phyloP scores from a whole-genome alignment of 495 filamentous ascomycete genomes.

The Neurospora sp. region DNA sequence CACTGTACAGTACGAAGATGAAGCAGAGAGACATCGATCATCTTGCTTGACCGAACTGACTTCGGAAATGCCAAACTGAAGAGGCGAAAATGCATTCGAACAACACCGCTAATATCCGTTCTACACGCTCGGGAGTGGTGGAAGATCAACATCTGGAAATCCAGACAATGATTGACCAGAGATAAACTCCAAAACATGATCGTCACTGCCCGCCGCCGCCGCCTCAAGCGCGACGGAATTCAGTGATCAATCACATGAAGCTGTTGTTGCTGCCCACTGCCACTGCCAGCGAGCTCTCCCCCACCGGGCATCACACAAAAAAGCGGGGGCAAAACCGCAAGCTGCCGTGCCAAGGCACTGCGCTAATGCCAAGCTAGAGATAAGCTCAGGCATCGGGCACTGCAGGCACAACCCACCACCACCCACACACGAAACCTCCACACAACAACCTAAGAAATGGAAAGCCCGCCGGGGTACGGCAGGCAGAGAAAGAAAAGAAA shows the following conservation, averaged over 20 bases:
- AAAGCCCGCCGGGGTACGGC: background rate
- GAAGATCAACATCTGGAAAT: background rate
- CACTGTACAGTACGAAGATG: background rate
- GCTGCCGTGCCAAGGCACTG: background rate
- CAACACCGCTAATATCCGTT: background rate
- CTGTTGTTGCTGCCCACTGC: background rate
- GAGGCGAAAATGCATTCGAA: background rate
- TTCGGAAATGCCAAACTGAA: background rate
- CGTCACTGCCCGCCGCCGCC: background rate
- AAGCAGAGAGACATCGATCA: background rate
- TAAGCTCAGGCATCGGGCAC: background rate
- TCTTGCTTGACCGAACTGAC: background rate
- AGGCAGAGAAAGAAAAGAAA: too few relatives aligned
- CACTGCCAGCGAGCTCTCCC: background rate
- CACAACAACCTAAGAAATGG: background rate
- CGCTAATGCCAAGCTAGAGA: background rate
- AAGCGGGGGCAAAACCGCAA: background rate
- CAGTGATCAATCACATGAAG: background rate
- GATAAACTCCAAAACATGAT: background rate
- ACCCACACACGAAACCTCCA: background rate
- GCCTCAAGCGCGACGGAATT: background rate
- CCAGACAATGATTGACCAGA: background rate
- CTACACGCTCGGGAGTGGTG: background rate
- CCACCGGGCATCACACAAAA: background rate
- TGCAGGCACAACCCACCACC: background rate